Evolutionary conservation across 495 filamentous ascomycete species (phyloP).

Genomic region (Chaetomium fimeti): DNA sequence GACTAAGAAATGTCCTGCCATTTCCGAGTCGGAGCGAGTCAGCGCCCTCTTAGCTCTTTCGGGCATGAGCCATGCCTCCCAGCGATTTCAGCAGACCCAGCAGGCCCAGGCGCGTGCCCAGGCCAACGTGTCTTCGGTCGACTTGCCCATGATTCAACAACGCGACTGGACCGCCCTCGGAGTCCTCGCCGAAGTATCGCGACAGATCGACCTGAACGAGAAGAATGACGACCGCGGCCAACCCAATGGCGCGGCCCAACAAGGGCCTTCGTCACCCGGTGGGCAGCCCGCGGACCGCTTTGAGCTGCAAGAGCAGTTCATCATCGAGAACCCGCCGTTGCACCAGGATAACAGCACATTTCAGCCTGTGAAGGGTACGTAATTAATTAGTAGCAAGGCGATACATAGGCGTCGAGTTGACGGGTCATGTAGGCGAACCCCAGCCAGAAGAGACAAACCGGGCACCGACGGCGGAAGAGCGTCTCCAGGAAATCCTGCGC

Average conservation of each 20-base stretch:
- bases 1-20: conserved; percentile 75
- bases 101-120: conserved; percentile 43
- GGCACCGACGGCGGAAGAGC: conserved; percentile 40
- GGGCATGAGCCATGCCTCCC: conserved; percentile 39
- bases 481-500: conserved; percentile 38
- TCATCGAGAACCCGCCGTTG: conserved; percentile 46
- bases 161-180: conserved; percentile 67
- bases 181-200: conserved; percentile 77
- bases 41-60: conserved; percentile 56
- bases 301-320: conserved; percentile 53
- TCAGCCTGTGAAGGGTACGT: conserved; percentile 40
- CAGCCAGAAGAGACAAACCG: conserved; percentile 21
- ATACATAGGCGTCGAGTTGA: conserved; percentile 9
- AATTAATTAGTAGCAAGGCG: neutral
- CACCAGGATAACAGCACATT: conserved; percentile 38
- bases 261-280: conserved; percentile 2
- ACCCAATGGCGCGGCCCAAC: conserved; percentile 17
- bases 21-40: conserved; percentile 63
- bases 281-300: conserved; percentile 36
- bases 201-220: conserved; percentile 60
- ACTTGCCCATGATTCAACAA: conserved; percentile 37
- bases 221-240: conserved; percentile 46
- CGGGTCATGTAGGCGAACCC: conserved; percentile 13
- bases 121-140: conserved; percentile 32
- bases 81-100: conserved; percentile 30